Evolutionary conservation across 768 basidiomycete genomes (phyloP).

Genomic region (Naganishia vishniacii): DNA sequence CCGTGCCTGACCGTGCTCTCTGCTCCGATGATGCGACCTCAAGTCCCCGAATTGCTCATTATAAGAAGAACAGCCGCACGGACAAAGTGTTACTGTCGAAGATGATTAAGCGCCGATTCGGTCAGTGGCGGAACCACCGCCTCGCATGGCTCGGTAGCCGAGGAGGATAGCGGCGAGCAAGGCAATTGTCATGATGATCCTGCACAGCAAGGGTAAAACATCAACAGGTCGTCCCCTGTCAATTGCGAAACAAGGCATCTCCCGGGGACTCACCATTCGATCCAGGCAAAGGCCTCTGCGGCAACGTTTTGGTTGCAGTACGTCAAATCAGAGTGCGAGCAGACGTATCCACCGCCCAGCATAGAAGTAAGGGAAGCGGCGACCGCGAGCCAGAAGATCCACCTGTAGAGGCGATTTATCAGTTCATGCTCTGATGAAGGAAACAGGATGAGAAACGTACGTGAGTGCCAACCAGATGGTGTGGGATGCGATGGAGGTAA

Average conservation of each 20-base stretch:
- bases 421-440: not conserved
- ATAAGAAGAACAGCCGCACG: too few relatives aligned
- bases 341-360: slow-evolving; percentile 41
- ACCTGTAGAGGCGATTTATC: slow-evolving; percentile 33
- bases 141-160: slow-evolving; percentile 35
- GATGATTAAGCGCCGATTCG: slow-evolving; percentile 25
- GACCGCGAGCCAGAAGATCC: slow-evolving; percentile 47
- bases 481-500: slow-evolving; percentile 42
- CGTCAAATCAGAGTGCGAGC: slow-evolving; percentile 28
- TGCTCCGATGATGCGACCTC: too few relatives aligned
- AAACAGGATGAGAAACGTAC: slow-evolving; percentile 34
- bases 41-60: too few relatives aligned
- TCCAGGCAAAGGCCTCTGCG: slow-evolving; percentile 48
- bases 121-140: slow-evolving; percentile 36
- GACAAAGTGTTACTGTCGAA: too few relatives aligned
- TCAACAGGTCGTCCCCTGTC: not conserved
- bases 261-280: slow-evolving; percentile 31
- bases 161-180: slow-evolving; percentile 39
- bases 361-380: slow-evolving; percentile 42
- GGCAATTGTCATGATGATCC: slow-evolving; percentile 43
- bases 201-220: not conserved
- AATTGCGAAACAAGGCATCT: not conserved
- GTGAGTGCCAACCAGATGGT: slow-evolving; percentile 40
- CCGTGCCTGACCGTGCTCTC: too few relatives aligned
- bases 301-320: slow-evolving; percentile 49